Base-by-base conservation (phyloP, 306 rosid species). In the Delonix regia region DNA sequence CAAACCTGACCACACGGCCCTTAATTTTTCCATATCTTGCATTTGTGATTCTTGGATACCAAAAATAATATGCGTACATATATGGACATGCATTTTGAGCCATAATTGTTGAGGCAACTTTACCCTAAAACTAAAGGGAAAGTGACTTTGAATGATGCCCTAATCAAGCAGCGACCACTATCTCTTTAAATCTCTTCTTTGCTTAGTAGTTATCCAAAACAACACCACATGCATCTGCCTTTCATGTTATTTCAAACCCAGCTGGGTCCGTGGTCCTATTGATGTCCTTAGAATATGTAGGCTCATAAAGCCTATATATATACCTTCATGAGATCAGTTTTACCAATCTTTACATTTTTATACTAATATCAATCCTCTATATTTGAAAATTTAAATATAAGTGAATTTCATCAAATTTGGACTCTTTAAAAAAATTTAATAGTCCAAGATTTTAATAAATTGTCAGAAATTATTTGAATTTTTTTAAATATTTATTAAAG, bases 181-280 rank as follows among this genome's bases (percentile, higher is more conserved):
- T 36, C 4, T n/a, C 44, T 34, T 36, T 64, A 16, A 7, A 16
- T 36, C 38, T 14, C 5, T 25, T 24, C 22, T 45, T 28, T 47
- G 18, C 5, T 28, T 6, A 25, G 5, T 6, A 25, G 5, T 25
- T 25, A 12, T 60, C 64, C n/a, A 6, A 61, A 61, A 61, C 68
- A 61, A 30, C 42, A 49, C 42, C 68, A 61, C 21, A 22, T 47
- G 56, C 27, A 70, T n/a, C n/a, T 30, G 4, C 9, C 44, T 28
- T 33, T 47, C 75, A 71, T 49, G 75, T 71, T 47, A 49, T 30
- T 49, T 49, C 2, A 52, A 62, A 10, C 42, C 12, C 3, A 10
- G 8, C 21, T 33, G 63, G 76, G 76, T 49, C 76, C 76, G 28
- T n/a, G 12, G 63, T 34, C 28, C 63, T 51, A 34, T 30, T 51